Evolutionary conservation across 768 basidiomycete genomes (phyloP).

Genomic region (Kwoniella heveanensis): DNA sequence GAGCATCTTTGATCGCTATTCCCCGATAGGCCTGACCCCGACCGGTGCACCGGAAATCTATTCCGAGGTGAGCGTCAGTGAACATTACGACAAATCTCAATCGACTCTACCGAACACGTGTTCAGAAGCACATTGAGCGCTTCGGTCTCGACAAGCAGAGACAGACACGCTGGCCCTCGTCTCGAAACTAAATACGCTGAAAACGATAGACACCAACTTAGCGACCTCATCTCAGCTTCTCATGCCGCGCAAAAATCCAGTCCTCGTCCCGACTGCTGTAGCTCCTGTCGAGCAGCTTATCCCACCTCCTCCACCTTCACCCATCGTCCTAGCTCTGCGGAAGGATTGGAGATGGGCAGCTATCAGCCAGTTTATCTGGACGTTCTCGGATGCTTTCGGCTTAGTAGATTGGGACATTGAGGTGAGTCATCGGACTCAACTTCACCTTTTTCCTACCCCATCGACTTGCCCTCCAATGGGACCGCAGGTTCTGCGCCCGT

Average conservation of each 20-base stretch:
- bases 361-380: conserved; percentile 85
- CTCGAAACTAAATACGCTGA: too few relatives aligned
- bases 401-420: conserved; percentile 67
- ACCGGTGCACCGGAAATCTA: not conserved
- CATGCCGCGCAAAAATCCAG: conserved; percentile 39
- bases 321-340: conserved; percentile 61
- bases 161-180: too few relatives aligned
- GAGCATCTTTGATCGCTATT: not conserved
- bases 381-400: conserved; percentile 73
- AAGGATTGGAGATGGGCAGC: conserved; percentile 91
- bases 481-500: too few relatives aligned
- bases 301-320: conserved; percentile 49
- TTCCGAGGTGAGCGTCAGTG: not conserved
- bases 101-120: too few relatives aligned
- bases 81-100: not conserved
- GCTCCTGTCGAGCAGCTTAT: conserved; percentile 32
- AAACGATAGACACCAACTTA: too few relatives aligned
- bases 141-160: too few relatives aligned
- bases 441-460: too few relatives aligned
- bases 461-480: too few relatives aligned
- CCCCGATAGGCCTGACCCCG: not conserved
- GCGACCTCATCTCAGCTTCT: not conserved
- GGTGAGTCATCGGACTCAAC: conserved; percentile 32
- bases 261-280: conserved; percentile 25
- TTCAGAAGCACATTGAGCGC: too few relatives aligned